Base-by-base conservation (phyloP, 495 filamentous ascomycete genomes). In the Tuber borchii region DNA sequence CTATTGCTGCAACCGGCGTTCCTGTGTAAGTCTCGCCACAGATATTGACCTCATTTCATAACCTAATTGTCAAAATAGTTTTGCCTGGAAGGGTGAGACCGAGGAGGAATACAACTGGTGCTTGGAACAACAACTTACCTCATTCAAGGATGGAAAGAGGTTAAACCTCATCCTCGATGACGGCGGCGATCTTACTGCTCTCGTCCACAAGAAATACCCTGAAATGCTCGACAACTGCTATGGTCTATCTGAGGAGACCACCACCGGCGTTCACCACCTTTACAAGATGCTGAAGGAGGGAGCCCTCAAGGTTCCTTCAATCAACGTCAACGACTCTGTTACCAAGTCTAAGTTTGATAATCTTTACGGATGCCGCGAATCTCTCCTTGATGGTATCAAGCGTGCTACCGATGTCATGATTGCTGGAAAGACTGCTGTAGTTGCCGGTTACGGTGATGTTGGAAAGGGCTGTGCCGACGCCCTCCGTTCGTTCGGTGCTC, bases 261-360 rank as follows among this genome's bases (percentile, higher is more conserved):
- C 95, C 85, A 99, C 95, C 71, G 95, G 95, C 89, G 95, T 99
- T 83, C 95, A 99, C 91, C 95, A 99, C 88, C 89, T 99, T 69
- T 99, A 98, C 91, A 88, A 90, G 81, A 97, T 97, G 94, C 86
- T 98, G 85, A 98, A 98, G 91, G 89, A 91, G 73, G 89, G 90
- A 85, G 90, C 90, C 85, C 93, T 99, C 78, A 91, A 96, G 72
- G 92, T 97, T 78, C 95, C 95, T 75, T 90, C 96, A 85, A 94
- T 99, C 90, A 99, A 99, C 86, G 95, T 99, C 88, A 99, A 99
- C 88, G 94, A 97, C 89, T 93, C 92, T 77, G 94, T 97, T 83
- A 97, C 95, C 85, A 97, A 98, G 91, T 97, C 93, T 87, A 99
- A 99, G 89, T 99, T 99, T 85, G 95, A 99, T 90, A 99, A 99